Conservation (phyloP, 2,329 filamentous ascomycete species). For the Ceratocystiopsis minuta region DNA sequence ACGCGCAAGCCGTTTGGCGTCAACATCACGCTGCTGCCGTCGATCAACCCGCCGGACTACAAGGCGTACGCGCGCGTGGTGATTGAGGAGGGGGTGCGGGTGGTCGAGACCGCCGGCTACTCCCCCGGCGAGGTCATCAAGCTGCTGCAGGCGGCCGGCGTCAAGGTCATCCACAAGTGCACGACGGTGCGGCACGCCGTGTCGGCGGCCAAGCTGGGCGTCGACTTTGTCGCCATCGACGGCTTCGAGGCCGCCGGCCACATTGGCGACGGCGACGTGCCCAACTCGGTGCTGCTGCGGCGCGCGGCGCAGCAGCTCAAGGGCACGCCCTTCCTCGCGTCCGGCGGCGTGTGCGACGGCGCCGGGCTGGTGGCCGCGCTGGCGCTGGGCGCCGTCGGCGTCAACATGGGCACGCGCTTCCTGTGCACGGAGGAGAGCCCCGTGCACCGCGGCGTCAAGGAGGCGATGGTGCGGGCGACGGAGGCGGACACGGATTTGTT, state of each 20-base stretch:
- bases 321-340: slow-evolving; percentile 80
- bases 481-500: slow-evolving; percentile 87
- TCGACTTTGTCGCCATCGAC: slow-evolving; percentile 92
- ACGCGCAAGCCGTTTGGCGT: slow-evolving; percentile 58
- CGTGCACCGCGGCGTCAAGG: slow-evolving; percentile 85
- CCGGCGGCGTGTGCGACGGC: slow-evolving; percentile 87
- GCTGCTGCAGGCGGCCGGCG: slow-evolving; percentile 62
- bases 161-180: slow-evolving; percentile 87
- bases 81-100: slow-evolving; percentile 78
- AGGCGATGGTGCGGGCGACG: slow-evolving; percentile 70
- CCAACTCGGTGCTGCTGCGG: slow-evolving; percentile 75
- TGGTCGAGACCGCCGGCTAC: slow-evolving; percentile 39
- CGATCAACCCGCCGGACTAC: slow-evolving; percentile 83
- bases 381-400: slow-evolving; percentile 73
- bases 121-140: slow-evolving; percentile 78
- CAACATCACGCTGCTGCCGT: slow-evolving; percentile 84
- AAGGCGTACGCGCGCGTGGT: slow-evolving; percentile 77
- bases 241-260: slow-evolving; percentile 93
- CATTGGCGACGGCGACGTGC: slow-evolving; percentile 74
- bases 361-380: slow-evolving; percentile 82
- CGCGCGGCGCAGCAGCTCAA: slow-evolving; percentile 49
- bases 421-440: slow-evolving; percentile 92
- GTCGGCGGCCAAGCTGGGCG: slow-evolving; percentile 80
- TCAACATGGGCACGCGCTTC: slow-evolving; percentile 98
- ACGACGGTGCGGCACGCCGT: slow-evolving; percentile 88